Percentiles rank a stretch among this genome's conserved stretches.
phyloP scores from a whole-genome alignment of 257 asterid species.

The Solanum peruvianum region DNA sequence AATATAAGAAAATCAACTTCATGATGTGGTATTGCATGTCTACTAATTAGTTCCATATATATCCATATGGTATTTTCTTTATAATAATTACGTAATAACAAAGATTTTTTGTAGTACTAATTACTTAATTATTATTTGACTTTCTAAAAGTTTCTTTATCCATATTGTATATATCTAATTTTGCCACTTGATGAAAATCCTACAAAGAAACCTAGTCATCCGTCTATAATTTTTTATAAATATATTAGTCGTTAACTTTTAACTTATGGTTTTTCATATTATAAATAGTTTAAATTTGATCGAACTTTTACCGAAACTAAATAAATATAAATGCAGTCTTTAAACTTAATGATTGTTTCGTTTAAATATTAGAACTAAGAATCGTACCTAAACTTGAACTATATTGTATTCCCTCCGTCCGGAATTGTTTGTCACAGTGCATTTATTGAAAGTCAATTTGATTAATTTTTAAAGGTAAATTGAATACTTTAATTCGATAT shows the following conservation, averaged over 20 bases:
- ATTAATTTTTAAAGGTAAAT: too few species aligned
- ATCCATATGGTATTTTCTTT: neutral
- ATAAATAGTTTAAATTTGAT: too few species aligned
- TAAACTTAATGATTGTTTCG: too few species aligned
- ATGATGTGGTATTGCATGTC: neutral
- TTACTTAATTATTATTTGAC: neutral
- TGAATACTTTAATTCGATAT: too few species aligned
- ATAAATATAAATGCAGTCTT: too few species aligned
- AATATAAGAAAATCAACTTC: neutral
- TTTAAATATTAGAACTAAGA: too few species aligned
- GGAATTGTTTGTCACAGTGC: too few species aligned
- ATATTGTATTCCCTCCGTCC: neutral
- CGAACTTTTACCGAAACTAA: neutral
- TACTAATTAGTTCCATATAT: neutral
- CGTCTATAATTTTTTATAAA: too few species aligned
- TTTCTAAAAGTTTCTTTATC: neutral
- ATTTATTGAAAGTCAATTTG: too few species aligned
- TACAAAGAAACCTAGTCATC: neutral
- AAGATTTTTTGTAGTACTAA: neutral
- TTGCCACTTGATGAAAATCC: neutral
- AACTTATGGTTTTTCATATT: neutral
- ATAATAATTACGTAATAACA: neutral
- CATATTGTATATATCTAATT: neutral
- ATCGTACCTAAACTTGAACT: too few species aligned
- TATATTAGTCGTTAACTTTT: too few species aligned